Evolutionary conservation across 73 alveolate species (phyloP).

Genomic region (Tetrahymena borealis): DNA sequence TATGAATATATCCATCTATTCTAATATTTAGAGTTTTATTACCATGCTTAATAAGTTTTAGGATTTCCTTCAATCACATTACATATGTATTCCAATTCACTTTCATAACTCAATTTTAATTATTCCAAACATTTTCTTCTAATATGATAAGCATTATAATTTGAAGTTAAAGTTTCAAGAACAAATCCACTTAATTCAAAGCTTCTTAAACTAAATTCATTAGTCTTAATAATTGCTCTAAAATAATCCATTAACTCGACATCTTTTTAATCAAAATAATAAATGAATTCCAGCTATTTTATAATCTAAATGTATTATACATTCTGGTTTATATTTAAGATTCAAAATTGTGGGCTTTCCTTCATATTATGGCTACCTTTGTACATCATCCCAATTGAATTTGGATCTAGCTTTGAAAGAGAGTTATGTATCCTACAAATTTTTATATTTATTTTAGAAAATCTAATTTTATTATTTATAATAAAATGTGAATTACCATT

Average conservation of each 20-base stretch:
- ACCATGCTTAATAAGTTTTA: constrained; percentile 25
- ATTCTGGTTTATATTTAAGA: constrained; percentile 11
- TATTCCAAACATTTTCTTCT: constrained; percentile 79
- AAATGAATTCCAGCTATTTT: too few relatives aligned
- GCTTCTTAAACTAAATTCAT: constrained; percentile 66
- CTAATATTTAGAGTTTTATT: not conserved
- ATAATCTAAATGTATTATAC: too few relatives aligned
- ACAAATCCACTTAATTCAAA: constrained; percentile 64
- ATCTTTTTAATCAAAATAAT: not conserved
- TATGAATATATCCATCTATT: not conserved
- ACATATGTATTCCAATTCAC: constrained; percentile 63
- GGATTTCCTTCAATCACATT: constrained; percentile 11
- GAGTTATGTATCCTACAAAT: not conserved
- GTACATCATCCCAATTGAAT: constrained; percentile 27
- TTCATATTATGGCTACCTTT: not conserved
- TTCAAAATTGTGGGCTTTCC: constrained; percentile 5
- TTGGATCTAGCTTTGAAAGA: not conserved
- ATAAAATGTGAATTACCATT: too few relatives aligned
- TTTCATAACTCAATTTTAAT: constrained; percentile 44
- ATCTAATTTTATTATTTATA: too few relatives aligned
- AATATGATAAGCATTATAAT: constrained; percentile 72
- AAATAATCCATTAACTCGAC: constrained; percentile 37
- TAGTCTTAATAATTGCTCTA: constrained; percentile 53
- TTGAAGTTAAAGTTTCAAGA: constrained; percentile 51
- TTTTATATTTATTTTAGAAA: too few relatives aligned